Evolutionary conservation across 208 protist genomes (phyloP).

Genomic region (Trichomonas vaginalis): DNA sequence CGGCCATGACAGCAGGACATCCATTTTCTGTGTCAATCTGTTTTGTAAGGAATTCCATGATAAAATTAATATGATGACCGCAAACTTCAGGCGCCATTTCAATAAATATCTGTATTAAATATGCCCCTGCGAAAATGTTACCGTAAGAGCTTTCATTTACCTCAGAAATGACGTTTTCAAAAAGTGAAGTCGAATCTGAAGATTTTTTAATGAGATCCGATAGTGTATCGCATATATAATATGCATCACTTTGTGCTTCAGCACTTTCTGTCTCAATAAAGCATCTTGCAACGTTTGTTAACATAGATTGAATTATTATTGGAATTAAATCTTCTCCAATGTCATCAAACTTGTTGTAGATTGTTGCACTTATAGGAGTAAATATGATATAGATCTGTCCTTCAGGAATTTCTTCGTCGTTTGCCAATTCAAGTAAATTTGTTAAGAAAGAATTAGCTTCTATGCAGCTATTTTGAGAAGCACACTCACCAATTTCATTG

Average conservation of each 20-base stretch:
- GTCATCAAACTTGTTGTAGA: not conserved
- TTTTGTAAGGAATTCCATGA: not conserved
- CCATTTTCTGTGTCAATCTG: not conserved
- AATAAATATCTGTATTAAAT: not conserved
- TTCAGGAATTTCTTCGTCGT: not conserved
- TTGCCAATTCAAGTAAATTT: not conserved
- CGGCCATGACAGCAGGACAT: not conserved
- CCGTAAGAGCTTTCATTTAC: not conserved
- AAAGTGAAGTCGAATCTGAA: not conserved
- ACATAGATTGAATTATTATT: not conserved
- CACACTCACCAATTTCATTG: not conserved
- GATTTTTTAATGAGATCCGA: not conserved
- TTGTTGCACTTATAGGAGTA: not conserved
- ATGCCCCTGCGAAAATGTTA: not conserved
- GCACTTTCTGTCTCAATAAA: not conserved
- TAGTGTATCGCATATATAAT: not conserved
- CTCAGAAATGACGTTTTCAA: not conserved
- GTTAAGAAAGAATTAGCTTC: not conserved
- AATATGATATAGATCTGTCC: not conserved
- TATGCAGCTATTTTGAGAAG: not conserved
- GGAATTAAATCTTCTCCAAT: not conserved
- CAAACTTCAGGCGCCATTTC: not conserved
- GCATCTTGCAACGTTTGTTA: not conserved
- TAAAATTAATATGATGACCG: not conserved
- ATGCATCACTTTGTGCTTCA: not conserved